These are phyloP conservation scores for Macaranga tanarius DNA, from an alignment of 441 rosid species.

Conservation along the genomic window DNA sequence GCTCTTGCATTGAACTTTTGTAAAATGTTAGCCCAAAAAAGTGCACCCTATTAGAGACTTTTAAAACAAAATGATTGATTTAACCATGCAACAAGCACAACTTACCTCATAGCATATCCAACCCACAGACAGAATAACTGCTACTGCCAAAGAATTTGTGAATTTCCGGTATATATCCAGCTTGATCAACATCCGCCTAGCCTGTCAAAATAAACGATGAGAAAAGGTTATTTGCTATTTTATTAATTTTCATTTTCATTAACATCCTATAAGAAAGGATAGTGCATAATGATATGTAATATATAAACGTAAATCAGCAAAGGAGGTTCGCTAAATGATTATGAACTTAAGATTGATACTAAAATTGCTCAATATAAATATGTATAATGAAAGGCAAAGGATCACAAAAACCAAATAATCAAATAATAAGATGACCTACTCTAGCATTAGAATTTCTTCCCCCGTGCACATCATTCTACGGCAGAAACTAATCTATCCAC, in stretches of 20 bases:
- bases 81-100: neutral
- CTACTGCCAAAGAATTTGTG: slow-evolving; percentile 91
- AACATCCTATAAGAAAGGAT: neutral
- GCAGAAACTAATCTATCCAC: too few species aligned
- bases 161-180: slow-evolving; percentile 89
- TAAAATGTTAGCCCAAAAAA: slow-evolving; percentile 4
- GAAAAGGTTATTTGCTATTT: neutral
- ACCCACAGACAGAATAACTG: slow-evolving; percentile 86
- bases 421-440: neutral
- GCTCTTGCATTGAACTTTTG: neutral
- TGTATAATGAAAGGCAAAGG: neutral
- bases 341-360: neutral
- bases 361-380: neutral
- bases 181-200: slow-evolving; percentile 84
- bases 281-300: neutral
- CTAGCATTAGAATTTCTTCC: neutral
- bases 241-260: neutral
- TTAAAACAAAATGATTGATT: neutral
- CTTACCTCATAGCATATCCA: slow-evolving; percentile 98
- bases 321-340: neutral
- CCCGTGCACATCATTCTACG: neutral
- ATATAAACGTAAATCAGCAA: neutral
- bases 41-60: neutral
- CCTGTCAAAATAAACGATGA: slow-evolving; percentile 36
- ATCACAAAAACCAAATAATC: neutral